Conservation (phyloP, 2,329 filamentous ascomycete genomes). For the Penicillium sp. region DNA sequence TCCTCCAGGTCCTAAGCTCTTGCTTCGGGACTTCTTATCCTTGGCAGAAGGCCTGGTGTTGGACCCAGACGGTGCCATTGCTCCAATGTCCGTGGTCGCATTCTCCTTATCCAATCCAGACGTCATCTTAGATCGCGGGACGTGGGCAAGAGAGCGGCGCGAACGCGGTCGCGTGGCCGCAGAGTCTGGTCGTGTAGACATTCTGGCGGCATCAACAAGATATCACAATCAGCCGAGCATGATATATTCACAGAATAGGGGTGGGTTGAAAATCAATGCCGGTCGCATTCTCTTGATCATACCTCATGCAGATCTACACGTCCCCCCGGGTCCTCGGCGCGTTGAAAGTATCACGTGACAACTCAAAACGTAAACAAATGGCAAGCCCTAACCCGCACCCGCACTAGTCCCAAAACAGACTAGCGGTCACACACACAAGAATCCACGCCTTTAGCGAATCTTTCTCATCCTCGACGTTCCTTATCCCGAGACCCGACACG, state of each 20-base stretch:
- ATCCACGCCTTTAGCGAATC: conserved; percentile 45
- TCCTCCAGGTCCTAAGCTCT: conserved; percentile 92
- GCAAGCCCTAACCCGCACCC: conserved; percentile 50
- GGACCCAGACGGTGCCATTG: conserved; percentile 40
- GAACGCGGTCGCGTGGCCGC: conserved; percentile 49
- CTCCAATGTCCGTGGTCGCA: conserved; percentile 69
- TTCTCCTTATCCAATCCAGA: conserved; percentile 75
- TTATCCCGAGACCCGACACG: conserved; percentile 35
- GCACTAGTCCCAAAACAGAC: conserved; percentile 37
- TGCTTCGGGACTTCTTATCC: conserved; percentile 79
- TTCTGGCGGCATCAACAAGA: conserved; percentile 22
- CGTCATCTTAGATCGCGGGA: conserved; percentile 57
- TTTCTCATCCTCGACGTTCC: conserved; percentile 49
- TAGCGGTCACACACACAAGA: conserved; percentile 50
- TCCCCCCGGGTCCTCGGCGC: conserved; percentile 33
- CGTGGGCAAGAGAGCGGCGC: conserved; percentile 75
- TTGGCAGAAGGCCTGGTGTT: conserved; percentile 47
- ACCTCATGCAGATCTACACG: conserved; percentile 15
- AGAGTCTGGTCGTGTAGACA: conserved; percentile 46
- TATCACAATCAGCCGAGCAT: conserved; percentile 23
- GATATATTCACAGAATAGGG: conserved; percentile 5
- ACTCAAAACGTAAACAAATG: conserved; percentile 47
- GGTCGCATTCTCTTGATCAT: conserved; percentile 24
- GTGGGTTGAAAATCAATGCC: background rate
- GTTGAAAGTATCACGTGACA: conserved; percentile 39